Percentiles rank a stretch among this genome's conserved stretches.
phyloP scores from a whole-genome alignment of 164 flowering plant genomes.

The Piper longum region DNA sequence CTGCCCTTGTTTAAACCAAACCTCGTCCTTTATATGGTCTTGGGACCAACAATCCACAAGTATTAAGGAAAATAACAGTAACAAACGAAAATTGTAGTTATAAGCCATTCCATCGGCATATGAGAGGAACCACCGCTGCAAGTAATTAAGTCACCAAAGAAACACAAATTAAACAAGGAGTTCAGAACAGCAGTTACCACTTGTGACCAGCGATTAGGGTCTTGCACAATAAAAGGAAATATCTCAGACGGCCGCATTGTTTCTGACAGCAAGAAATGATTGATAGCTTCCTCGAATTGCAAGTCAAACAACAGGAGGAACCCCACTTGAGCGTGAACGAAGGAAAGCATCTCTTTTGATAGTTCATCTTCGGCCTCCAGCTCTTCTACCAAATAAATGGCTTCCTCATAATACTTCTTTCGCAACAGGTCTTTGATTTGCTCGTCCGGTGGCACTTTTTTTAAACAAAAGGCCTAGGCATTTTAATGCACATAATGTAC shows the following conservation, averaged over 20 bases:
- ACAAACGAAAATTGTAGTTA: too few relatives aligned
- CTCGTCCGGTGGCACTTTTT: constrained; percentile 63
- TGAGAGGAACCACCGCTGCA: neutral
- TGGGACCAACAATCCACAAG: too few relatives aligned
- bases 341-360: constrained; percentile 75
- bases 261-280: constrained; percentile 83
- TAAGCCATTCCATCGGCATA: too few relatives aligned
- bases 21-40: too few relatives aligned
- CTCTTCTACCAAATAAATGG: constrained; percentile 70
- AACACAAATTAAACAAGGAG: neutral
- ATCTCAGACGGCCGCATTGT: constrained; percentile 94
- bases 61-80: too few relatives aligned
- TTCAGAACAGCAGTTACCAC: constrained; percentile 37
- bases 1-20: too few relatives aligned
- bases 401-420: constrained; percentile 78
- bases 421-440: constrained; percentile 81
- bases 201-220: constrained; percentile 92
- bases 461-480: constrained; percentile 57
- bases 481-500: neutral
- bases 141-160: neutral
- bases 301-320: constrained; percentile 85
- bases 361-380: constrained; percentile 79
- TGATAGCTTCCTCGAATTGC: constrained; percentile 91
- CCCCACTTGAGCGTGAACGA: constrained; percentile 98
- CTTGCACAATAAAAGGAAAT: constrained; percentile 94